Evolutionary conservation across 2,329 filamentous ascomycete genomes (phyloP).

Genomic region (Septoria petroselini): DNA sequence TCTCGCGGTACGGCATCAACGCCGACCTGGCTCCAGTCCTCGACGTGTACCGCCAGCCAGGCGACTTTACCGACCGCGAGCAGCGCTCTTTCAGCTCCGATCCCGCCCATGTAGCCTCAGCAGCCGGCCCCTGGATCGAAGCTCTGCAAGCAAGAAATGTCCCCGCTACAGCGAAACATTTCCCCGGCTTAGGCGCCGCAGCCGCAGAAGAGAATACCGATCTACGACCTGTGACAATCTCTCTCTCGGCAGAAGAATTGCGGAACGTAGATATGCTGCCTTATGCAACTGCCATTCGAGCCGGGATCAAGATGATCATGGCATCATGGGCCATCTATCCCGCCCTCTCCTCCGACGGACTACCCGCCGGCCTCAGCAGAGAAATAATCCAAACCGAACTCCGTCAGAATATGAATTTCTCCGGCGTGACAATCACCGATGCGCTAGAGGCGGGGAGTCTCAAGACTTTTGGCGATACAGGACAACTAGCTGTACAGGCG

Average conservation of each 20-base stretch:
- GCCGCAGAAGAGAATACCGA: slow-evolving; percentile 18
- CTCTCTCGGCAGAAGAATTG: slow-evolving; percentile 14
- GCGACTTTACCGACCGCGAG: slow-evolving; percentile 21
- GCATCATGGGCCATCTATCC: slow-evolving; percentile 24
- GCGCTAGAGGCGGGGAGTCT: slow-evolving; percentile 23
- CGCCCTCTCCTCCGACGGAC: slow-evolving; percentile 11
- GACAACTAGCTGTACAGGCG: slow-evolving; percentile 14
- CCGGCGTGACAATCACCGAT: slow-evolving; percentile 24
- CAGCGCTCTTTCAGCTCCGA: slow-evolving; percentile 21
- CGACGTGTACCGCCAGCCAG: slow-evolving; percentile 16
- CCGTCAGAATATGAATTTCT: slow-evolving; percentile 16
- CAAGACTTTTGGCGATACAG: slow-evolving; percentile 16
- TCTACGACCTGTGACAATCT: slow-evolving; percentile 16
- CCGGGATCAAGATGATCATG: slow-evolving; percentile 21
- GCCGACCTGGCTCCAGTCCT: slow-evolving; percentile 24
- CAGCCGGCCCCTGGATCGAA: slow-evolving; percentile 17
- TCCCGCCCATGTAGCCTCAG: slow-evolving; percentile 9
- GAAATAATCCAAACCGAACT: slow-evolving; percentile 19
- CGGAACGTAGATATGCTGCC: slow-evolving; percentile 17
- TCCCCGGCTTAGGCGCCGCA: slow-evolving; percentile 21
- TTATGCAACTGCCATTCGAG: slow-evolving; percentile 15
- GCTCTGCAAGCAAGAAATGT: slow-evolving; percentile 14
- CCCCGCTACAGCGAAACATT: slow-evolving; percentile 25
- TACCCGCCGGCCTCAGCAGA: slow-evolving; percentile 18
- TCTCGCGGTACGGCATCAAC: slow-evolving; percentile 17